phyloP scores from a whole-genome alignment of 805 yeast genomes.

The Wickerhamomyces bovis region DNA sequence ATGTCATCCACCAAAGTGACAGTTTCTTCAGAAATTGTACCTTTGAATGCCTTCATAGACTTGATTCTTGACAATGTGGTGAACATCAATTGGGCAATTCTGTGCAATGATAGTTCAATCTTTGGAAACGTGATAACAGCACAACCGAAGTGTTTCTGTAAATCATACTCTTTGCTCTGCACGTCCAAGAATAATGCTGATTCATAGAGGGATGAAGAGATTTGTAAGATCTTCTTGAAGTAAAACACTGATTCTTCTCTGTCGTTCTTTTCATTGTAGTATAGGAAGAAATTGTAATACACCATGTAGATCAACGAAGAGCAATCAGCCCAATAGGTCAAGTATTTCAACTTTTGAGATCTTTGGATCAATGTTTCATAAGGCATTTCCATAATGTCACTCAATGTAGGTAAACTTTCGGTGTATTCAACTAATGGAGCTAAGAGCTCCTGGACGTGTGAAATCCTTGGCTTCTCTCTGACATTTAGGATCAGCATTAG shows the following conservation, averaged over 20 bases:
- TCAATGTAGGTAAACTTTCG: slow-evolving; percentile 3
- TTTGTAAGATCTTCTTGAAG: slow-evolving; percentile 5
- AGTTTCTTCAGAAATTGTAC: slow-evolving; percentile 1
- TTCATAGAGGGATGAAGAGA: slow-evolving; percentile 7
- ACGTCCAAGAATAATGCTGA: slow-evolving; percentile 13
- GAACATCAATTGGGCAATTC: slow-evolving; percentile 17
- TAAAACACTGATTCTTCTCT: slow-evolving; percentile 11
- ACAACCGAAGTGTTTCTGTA: slow-evolving; percentile 19
- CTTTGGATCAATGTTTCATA: slow-evolving; percentile 15
- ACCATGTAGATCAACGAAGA: slow-evolving; percentile 15
- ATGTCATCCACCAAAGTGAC: slow-evolving; percentile 11
- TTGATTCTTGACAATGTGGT: slow-evolving; percentile 14
- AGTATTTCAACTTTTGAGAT: slow-evolving; percentile 8
- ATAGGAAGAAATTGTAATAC: slow-evolving; percentile 20
- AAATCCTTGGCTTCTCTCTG: slow-evolving; percentile 12
- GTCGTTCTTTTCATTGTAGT: slow-evolving; percentile 12
- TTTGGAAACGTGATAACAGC: slow-evolving; percentile 15
- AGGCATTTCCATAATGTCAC: slow-evolving; percentile 14
- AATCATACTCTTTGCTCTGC: slow-evolving; percentile 9
- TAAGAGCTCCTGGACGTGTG: slow-evolving; percentile 6
- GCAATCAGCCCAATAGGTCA: slow-evolving; percentile 8
- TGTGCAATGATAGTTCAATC: slow-evolving; percentile 17
- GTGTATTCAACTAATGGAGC: slow-evolving; percentile 10
- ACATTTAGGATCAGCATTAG: slow-evolving; percentile 16
- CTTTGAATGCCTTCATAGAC: slow-evolving; percentile 11